Evolutionary conservation across 805 yeast genomes (phyloP).

Genomic region (Pichia californica): DNA sequence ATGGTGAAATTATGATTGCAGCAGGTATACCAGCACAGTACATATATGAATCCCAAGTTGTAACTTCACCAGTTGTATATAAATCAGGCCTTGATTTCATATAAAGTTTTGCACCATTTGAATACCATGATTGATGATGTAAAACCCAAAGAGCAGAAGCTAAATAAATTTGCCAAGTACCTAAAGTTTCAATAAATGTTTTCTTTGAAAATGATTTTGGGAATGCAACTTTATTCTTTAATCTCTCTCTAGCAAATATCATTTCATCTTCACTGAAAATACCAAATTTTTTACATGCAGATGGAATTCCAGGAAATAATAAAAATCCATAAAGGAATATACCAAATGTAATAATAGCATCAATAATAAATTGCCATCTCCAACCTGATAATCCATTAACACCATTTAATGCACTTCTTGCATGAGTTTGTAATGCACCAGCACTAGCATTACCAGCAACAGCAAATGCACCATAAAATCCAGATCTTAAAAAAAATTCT

Average conservation of each 20-base stretch:
- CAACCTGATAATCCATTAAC: conserved; percentile 52
- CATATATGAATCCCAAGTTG: conserved; percentile 16
- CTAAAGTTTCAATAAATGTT: conserved; percentile 37
- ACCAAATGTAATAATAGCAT: conserved; percentile 51
- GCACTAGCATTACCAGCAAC: conserved; percentile 46
- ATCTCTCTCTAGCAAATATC: conserved; percentile 41
- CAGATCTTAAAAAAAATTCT: conserved; percentile 16
- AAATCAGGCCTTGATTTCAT: conserved; percentile 14
- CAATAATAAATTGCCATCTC: conserved; percentile 71
- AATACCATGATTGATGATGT: conserved; percentile 32
- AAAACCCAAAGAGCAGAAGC: conserved; percentile 19
- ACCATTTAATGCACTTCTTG: conserved; percentile 42
- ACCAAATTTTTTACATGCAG: conserved; percentile 28
- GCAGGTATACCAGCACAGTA: conserved; percentile 14
- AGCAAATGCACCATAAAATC: conserved; percentile 17
- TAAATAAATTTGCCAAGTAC: conserved; percentile 34
- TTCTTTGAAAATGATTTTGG: conserved; percentile 38
- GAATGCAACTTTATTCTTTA: conserved; percentile 27
- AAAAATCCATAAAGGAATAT: conserved; percentile 55
- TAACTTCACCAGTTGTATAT: conserved; percentile 13
- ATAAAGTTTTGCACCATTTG: conserved; percentile 23
- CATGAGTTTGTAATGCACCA: conserved; percentile 56
- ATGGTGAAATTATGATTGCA: conserved; percentile 27
- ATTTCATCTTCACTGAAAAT: conserved; percentile 36
- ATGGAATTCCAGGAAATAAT: conserved; percentile 50